Percentiles rank a stretch among this genome's conserved stretches.
These are phyloP conservation scores for Eimeria falciformis DNA, from an alignment of 169 alveolate species.

Conservation along the genomic window DNA sequence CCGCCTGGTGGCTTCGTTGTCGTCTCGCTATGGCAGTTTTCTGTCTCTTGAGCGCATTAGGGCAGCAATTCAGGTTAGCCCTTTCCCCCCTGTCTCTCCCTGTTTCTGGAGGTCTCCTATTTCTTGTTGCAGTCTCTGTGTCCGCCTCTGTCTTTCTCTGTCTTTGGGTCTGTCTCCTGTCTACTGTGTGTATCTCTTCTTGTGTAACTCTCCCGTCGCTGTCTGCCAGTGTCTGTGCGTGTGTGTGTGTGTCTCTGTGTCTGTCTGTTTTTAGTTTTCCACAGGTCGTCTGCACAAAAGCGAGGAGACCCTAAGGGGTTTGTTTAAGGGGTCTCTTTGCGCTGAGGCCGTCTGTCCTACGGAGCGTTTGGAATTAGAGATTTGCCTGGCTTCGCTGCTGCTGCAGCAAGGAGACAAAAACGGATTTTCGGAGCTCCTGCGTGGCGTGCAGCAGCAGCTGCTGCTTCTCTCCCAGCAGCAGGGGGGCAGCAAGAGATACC, in stretches of 20 bases:
- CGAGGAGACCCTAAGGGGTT: no score
- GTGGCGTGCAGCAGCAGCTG: slow-evolving; percentile 9
- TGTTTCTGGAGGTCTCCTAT: background rate
- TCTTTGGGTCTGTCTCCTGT: background rate
- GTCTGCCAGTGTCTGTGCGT: no score
- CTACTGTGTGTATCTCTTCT: no score
- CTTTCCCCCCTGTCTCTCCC: background rate
- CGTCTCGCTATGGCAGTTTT: background rate
- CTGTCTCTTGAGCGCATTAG: background rate
- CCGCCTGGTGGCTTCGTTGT: background rate
- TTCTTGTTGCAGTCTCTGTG: background rate
- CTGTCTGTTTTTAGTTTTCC: no score
- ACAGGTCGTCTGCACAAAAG: no score
- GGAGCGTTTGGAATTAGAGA: background rate
- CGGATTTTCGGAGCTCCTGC: background rate
- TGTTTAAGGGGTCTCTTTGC: no score
- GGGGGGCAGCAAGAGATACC: background rate
- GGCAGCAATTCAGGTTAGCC: background rate
- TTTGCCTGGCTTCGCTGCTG: background rate
- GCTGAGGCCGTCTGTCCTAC: no score
- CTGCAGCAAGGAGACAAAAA: background rate
- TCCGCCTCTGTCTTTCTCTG: background rate
- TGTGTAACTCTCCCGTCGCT: no score
- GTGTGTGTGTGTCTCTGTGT: no score
- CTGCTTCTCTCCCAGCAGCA: background rate